These are phyloP conservation scores for Leishmania major DNA, from an alignment of 208 protist genomes.

Conservation along the genomic window DNA sequence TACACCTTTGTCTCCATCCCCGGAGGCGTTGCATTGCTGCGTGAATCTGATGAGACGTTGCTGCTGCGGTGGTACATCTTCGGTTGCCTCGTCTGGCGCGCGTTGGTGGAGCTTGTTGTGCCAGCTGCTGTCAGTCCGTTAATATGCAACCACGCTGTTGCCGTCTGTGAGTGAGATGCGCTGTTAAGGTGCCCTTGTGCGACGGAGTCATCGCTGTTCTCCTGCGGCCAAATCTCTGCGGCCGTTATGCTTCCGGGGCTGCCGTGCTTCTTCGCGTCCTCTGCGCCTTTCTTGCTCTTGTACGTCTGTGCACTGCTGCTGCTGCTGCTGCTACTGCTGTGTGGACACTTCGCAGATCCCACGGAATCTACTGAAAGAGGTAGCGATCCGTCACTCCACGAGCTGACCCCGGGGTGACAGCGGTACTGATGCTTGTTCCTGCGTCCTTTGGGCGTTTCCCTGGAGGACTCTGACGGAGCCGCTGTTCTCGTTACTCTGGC, in stretches of 20 bases:
- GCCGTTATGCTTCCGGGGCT: neutral
- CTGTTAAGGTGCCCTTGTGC: neutral
- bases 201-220: neutral
- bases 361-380: neutral
- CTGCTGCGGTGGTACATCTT: neutral
- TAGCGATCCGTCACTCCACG: neutral
- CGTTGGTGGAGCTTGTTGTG: neutral
- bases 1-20: neutral
- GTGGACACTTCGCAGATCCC: neutral
- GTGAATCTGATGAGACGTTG: conserved; percentile 14
- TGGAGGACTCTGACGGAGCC: neutral
- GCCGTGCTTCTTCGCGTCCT: neutral
- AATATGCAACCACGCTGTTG: neutral
- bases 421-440: neutral
- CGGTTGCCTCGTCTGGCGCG: neutral
- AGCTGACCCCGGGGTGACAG: neutral
- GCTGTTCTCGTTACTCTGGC: neutral
- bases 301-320: neutral
- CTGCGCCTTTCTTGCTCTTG: neutral
- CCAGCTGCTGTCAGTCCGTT: neutral
- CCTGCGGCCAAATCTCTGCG: neutral
- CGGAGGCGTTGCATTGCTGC: neutral
- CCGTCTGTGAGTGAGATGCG: neutral
- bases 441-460: neutral
- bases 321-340: neutral